A percentile compares a stretch with the other conserved stretches of the same genome.
Evolutionary conservation across 2,329 filamentous ascomycete species (phyloP).

Genomic region (Parastagonospora nodorum): DNA sequence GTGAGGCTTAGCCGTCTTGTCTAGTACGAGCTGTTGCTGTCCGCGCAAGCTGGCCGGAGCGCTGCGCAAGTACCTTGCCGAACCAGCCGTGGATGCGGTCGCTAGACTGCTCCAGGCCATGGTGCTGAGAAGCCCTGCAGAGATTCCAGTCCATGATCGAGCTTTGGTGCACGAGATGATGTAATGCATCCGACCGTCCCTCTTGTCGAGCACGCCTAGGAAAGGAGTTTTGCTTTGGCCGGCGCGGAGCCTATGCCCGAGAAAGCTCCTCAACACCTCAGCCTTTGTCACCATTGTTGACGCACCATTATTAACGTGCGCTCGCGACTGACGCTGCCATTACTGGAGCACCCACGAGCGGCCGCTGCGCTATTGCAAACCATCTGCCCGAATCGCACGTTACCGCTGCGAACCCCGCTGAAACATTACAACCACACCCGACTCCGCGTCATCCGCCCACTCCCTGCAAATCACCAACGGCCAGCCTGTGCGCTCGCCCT

Average conservation of each 20-base stretch:
- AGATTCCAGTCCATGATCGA: slow-evolving; percentile 21
- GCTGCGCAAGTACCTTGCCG: slow-evolving; percentile 24
- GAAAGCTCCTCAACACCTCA: slow-evolving; percentile 3
- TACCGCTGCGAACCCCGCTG: slow-evolving; percentile 12
- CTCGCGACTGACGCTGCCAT: not conserved
- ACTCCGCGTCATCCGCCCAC: slow-evolving; percentile 37
- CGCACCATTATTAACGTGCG: no score
- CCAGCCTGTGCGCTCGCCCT: slow-evolving; percentile 5
- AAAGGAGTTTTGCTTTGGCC: slow-evolving; percentile 13
- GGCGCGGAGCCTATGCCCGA: slow-evolving; percentile 16
- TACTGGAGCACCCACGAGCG: not conserved
- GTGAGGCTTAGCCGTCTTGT: slow-evolving; percentile 5
- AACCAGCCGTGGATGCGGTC: slow-evolving; percentile 28
- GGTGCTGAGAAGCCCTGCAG: slow-evolving; percentile 21
- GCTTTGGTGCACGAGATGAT: slow-evolving; percentile 26
- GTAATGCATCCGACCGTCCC: slow-evolving; percentile 30
- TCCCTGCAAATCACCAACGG: slow-evolving; percentile 20
- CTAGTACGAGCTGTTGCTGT: slow-evolving; percentile 3
- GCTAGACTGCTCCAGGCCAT: slow-evolving; percentile 25
- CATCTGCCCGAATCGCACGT: not conserved
- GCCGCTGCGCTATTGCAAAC: slow-evolving; percentile 1
- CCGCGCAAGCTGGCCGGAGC: slow-evolving; percentile 7
- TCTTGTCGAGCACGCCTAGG: slow-evolving; percentile 13
- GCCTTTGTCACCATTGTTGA: no score
- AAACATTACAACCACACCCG: not conserved